A percentile compares a stretch with the other conserved stretches of the same genome.
Conservation (phyloP, 495 filamentous ascomycete species). For the Lindgomyces ingoldianus region DNA sequence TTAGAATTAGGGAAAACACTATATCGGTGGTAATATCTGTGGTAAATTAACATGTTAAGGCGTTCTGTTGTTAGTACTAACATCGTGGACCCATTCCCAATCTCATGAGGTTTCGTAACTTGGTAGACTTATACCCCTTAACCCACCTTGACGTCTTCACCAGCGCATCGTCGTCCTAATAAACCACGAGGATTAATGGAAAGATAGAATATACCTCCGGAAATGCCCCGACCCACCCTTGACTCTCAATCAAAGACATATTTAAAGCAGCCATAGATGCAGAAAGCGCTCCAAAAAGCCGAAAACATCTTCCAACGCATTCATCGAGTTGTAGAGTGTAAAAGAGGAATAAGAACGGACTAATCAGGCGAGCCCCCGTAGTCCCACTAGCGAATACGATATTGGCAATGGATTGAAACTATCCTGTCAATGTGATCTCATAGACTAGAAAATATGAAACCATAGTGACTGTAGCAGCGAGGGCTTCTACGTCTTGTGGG, state of each 20-base stretch:
- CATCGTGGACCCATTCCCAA: background rate
- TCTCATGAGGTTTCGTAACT: background rate
- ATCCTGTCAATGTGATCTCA: background rate
- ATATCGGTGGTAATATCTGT: no score
- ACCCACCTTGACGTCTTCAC: background rate
- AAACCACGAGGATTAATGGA: background rate
- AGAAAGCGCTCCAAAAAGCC: background rate
- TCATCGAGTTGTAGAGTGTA: background rate
- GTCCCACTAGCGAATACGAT: background rate
- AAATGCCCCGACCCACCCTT: background rate
- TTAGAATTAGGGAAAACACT: no score
- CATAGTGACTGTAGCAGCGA: constrained; percentile 4
- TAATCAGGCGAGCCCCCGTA: background rate
- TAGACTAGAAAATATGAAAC: constrained; percentile 1
- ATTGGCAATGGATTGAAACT: constrained; percentile 1
- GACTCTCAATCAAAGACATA: constrained; percentile 4
- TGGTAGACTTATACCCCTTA: background rate
- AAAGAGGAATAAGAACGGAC: background rate
- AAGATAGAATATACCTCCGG: background rate
- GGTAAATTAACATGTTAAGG: no score
- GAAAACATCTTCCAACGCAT: constrained; percentile 1
- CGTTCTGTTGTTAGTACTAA: no score
- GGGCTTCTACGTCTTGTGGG: background rate
- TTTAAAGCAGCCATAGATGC: background rate
- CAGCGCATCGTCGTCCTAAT: background rate